Conservation (phyloP, 768 basidiomycete genomes). For the Lactarius indigo region DNA sequence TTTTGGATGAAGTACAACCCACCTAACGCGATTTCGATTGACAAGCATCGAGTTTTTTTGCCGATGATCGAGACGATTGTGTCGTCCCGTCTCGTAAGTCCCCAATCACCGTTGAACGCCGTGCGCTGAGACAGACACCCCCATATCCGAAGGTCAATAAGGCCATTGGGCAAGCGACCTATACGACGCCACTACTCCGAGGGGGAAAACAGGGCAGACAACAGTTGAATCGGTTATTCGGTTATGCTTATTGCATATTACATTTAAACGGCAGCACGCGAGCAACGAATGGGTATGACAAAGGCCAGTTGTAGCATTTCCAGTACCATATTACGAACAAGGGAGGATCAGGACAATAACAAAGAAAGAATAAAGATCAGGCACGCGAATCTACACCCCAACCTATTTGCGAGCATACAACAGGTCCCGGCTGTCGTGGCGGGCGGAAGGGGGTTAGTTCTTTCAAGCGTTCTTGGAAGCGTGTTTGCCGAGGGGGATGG, state of each 20-base stretch:
- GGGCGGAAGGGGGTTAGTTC: not conserved
- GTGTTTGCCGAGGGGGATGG: constrained; percentile 38
- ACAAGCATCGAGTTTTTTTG: too few relatives aligned
- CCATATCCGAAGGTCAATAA: too few relatives aligned
- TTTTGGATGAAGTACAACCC: too few relatives aligned
- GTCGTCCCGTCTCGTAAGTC: too few relatives aligned
- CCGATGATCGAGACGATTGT: too few relatives aligned
- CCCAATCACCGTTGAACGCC: too few relatives aligned
- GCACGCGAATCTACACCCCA: not conserved
- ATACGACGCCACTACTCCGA: too few relatives aligned
- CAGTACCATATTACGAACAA: not conserved
- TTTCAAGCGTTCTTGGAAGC: not conserved
- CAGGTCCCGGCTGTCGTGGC: not conserved
- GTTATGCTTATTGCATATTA: not conserved
- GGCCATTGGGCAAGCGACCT: too few relatives aligned
- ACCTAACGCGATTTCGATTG: too few relatives aligned
- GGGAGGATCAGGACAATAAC: not conserved
- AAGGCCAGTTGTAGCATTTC: not conserved
- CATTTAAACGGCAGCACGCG: not conserved
- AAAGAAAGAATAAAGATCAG: not conserved
- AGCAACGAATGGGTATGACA: not conserved
- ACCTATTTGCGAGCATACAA: not conserved
- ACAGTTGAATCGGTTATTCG: not conserved
- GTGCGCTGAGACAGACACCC: too few relatives aligned
- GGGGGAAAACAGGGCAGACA: not conserved